Evolutionary conservation across 2,329 filamentous ascomycete species (phyloP).

Genomic region (Stagonosporopsis chrysanthemi): DNA sequence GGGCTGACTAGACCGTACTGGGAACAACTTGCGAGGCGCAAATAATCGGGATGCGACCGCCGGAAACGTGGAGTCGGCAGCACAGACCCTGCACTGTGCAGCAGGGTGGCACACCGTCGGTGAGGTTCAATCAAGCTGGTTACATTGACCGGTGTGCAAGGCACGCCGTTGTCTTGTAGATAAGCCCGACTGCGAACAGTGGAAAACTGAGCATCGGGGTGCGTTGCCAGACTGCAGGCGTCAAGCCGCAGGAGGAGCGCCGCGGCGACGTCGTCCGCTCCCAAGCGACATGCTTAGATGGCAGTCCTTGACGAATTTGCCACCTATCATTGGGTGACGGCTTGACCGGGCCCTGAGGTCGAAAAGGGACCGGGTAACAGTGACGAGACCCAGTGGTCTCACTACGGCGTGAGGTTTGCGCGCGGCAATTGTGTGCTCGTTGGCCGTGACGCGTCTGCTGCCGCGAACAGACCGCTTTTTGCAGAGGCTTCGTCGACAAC

Average conservation of each 20-base stretch:
- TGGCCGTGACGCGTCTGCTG: slow-evolving; percentile 21
- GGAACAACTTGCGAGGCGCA: slow-evolving; percentile 23
- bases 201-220: neutral
- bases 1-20: slow-evolving; percentile 6
- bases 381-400: slow-evolving; percentile 34
- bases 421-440: slow-evolving; percentile 20
- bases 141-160: neutral
- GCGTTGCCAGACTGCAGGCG: slow-evolving; percentile 8
- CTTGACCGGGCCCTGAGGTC: slow-evolving; percentile 21
- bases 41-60: slow-evolving; percentile 14
- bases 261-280: slow-evolving; percentile 7
- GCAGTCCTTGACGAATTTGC: slow-evolving; percentile 14
- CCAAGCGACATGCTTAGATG: slow-evolving; percentile 11
- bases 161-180: neutral
- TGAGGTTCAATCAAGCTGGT: slow-evolving; percentile 4
- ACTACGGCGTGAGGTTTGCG: slow-evolving; percentile 37
- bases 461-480: slow-evolving; percentile 18
- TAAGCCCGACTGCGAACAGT: neutral
- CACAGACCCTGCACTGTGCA: slow-evolving; percentile 5
- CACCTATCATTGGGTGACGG: slow-evolving; percentile 17
- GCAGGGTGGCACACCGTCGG: slow-evolving; percentile 12
- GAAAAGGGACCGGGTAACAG: slow-evolving; percentile 26
- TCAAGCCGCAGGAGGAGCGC: slow-evolving; percentile 5
- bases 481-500: neutral
- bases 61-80: slow-evolving; percentile 17